These are phyloP conservation scores for Aureobasidium sp. DNA, from an alignment of 2,329 filamentous ascomycete genomes.

Conservation along the genomic window DNA sequence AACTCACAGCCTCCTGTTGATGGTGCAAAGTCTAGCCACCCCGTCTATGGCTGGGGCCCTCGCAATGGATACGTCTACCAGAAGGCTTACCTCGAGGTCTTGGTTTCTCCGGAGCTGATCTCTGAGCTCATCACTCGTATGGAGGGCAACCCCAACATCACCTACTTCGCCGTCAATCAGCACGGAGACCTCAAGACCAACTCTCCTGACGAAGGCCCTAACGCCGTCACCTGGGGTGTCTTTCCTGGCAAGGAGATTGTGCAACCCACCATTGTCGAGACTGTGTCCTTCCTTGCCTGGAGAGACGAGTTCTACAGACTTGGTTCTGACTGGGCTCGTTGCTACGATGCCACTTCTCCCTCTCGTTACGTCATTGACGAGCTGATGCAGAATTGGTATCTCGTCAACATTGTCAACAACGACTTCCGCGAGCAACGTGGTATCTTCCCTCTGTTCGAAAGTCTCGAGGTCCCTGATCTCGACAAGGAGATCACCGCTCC, in stretches of 20 bases:
- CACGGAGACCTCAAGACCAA: conserved; percentile 77
- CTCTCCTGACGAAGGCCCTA: conserved; percentile 69
- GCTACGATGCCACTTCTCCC: conserved; percentile 68
- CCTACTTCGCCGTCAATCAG: conserved; percentile 90
- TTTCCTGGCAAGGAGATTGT: conserved; percentile 99
- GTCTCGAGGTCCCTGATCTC: conserved; percentile 61
- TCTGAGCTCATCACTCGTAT: conserved; percentile 71
- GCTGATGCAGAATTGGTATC: conserved; percentile 84
- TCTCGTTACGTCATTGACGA: conserved; percentile 73
- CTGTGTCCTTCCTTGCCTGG: conserved; percentile 95
- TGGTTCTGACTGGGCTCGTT: conserved; percentile 89
- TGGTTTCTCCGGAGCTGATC: conserved; percentile 75
- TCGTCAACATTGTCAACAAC: conserved; percentile 97
- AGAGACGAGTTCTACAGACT: conserved; percentile 95
- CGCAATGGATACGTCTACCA: conserved; percentile 96
- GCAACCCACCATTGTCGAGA: conserved; percentile 99
- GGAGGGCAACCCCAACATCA: conserved; percentile 70
- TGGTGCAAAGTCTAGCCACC: conserved; percentile 78
- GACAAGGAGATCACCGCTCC: conserved; percentile 34
- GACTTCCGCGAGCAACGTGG: conserved; percentile 82
- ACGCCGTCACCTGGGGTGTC: conserved; percentile 98
- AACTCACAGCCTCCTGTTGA: conserved; percentile 96
- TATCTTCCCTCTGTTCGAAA: conserved; percentile 82
- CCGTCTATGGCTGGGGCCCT: conserved; percentile 89
- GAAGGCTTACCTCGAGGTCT: conserved; percentile 90